phyloP scores from a whole-genome alignment of 129 eudicot genomes.

The Centella asiatica region DNA sequence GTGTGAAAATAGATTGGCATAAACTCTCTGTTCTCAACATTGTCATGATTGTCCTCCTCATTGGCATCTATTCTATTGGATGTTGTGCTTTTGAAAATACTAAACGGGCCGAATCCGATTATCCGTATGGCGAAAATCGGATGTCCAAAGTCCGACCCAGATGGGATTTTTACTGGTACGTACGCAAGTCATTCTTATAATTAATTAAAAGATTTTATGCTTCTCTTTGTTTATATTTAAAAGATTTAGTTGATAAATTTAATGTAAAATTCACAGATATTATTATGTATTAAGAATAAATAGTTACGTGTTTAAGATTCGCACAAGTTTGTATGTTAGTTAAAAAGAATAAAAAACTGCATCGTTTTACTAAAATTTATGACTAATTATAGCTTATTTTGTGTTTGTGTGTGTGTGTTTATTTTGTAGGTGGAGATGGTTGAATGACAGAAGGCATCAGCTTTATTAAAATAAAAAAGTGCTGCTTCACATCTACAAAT shows the following conservation, averaged over 20 bases:
- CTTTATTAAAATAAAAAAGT: conserved; percentile 34
- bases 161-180: conserved; percentile 76
- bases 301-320: too few relatives aligned
- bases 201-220: not conserved
- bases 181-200: not conserved
- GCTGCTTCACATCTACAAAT: not conserved
- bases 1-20: conserved; percentile 61
- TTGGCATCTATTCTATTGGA: conserved; percentile 68
- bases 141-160: conserved; percentile 71
- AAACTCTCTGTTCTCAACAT: conserved; percentile 67
- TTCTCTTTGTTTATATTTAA: not conserved
- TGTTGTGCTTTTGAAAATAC: conserved; percentile 84
- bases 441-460: conserved; percentile 61
- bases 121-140: conserved; percentile 47
- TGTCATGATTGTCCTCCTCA: conserved; percentile 55
- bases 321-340: too few relatives aligned
- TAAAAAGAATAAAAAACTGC: not conserved
- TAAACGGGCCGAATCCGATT: conserved; percentile 48
- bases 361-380: not conserved
- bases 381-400: not conserved
- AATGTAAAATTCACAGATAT: too few relatives aligned
- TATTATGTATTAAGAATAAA: too few relatives aligned
- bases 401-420: not conserved
- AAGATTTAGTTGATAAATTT: not conserved
- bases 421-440: conserved; percentile 83